Evolutionary conservation across 176 grass and related monocot genomes (phyloP).

Genomic region (Puya raimondii): DNA sequence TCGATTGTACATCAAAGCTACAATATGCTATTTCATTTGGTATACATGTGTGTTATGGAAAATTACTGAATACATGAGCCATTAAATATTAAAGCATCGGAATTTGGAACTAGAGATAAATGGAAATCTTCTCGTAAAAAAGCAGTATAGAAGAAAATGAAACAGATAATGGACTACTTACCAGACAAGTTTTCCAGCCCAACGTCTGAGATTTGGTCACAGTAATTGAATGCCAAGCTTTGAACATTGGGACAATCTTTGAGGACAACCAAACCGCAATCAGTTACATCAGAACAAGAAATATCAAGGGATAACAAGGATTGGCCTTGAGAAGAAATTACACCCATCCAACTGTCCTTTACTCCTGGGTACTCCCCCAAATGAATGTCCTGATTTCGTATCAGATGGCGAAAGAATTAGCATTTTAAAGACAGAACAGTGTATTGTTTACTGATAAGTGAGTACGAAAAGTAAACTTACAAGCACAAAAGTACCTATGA

Average conservation of each 20-base stretch:
- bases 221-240: slow-evolving; percentile 75
- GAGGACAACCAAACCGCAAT: slow-evolving; percentile 58
- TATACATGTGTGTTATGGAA: too few species aligned
- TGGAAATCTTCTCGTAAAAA: not conserved
- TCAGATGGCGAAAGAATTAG: not conserved
- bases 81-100: too few species aligned
- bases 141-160: not conserved
- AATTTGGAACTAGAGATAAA: not conserved
- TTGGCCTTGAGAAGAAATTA: slow-evolving; percentile 74
- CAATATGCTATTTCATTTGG: too few species aligned
- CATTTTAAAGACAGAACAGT: too few species aligned
- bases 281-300: slow-evolving; percentile 86
- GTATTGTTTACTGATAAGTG: too few species aligned
- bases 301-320: slow-evolving; percentile 90
- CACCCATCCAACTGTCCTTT: slow-evolving; percentile 81
- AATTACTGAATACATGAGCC: too few species aligned
- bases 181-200: slow-evolving; percentile 68
- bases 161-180: slow-evolving; percentile 19
- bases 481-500: too few species aligned
- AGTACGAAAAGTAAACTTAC: too few species aligned
- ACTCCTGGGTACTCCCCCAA: slow-evolving; percentile 87
- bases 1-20: too few species aligned
- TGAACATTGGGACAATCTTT: slow-evolving; percentile 69
- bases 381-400: slow-evolving; percentile 60
- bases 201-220: slow-evolving; percentile 72